Evolutionary conservation across 2,329 filamentous ascomycete species (phyloP).

Genomic region (Pseudogymnoascus sp.): DNA sequence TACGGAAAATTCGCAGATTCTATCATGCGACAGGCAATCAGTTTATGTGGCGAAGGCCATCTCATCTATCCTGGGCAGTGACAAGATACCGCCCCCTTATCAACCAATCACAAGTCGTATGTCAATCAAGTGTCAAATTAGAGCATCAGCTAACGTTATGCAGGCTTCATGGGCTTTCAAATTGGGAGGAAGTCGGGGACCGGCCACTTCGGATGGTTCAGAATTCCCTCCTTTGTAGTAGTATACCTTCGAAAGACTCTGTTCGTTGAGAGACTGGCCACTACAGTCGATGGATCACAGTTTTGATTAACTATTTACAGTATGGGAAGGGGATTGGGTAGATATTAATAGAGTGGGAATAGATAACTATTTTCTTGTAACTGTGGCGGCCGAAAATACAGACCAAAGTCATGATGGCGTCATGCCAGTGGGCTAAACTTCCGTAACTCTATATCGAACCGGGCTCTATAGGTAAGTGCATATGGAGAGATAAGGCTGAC

Average conservation of each 20-base stretch:
- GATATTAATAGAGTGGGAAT: background rate
- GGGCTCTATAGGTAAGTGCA: background rate
- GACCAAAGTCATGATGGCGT: background rate
- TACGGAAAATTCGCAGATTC: slow-evolving; percentile 19
- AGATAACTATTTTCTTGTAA: background rate
- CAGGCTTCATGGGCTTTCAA: slow-evolving; percentile 23
- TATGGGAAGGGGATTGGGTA: background rate
- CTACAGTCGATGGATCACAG: slow-evolving; percentile 19
- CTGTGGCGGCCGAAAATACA: background rate
- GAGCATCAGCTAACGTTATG: slow-evolving; percentile 5
- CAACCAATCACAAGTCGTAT: slow-evolving; percentile 17
- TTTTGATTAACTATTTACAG: background rate
- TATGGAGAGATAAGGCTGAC: background rate
- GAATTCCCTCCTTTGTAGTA: slow-evolving; percentile 23
- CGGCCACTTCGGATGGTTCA: slow-evolving; percentile 24
- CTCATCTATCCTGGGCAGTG: slow-evolving; percentile 13
- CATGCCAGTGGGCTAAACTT: background rate
- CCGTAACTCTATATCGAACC: background rate
- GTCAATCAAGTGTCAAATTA: background rate
- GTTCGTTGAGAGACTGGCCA: slow-evolving; percentile 20
- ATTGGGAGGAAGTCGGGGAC: slow-evolving; percentile 33
- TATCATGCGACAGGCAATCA: slow-evolving; percentile 19
- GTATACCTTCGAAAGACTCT: slow-evolving; percentile 21
- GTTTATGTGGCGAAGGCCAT: slow-evolving; percentile 22
- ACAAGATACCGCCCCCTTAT: slow-evolving; percentile 17